These are phyloP conservation scores for Baudoinia panamericana DNA, from an alignment of 495 filamentous ascomycete genomes.

Conservation along the genomic window DNA sequence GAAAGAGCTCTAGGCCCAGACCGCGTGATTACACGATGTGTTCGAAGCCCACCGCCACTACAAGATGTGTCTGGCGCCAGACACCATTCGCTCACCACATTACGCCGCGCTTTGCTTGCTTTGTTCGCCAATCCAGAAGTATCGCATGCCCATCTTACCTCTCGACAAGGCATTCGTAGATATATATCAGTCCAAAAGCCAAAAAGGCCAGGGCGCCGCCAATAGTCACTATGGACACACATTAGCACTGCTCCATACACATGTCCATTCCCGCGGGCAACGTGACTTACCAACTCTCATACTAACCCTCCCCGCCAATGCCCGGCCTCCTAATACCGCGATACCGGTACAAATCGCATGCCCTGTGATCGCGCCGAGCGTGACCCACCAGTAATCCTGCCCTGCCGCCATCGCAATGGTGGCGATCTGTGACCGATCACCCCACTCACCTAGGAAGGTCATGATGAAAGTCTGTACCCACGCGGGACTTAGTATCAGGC, in stretches of 20 bases:
- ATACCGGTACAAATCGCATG: conserved; percentile 82
- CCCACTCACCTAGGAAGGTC: conserved; percentile 98
- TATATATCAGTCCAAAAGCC: conserved; percentile 79
- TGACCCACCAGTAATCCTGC: conserved; percentile 99
- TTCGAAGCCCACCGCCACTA: too few relatives aligned
- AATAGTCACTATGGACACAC: conserved; percentile 58
- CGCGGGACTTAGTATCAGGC: conserved; percentile 77
- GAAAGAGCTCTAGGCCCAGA: too few relatives aligned
- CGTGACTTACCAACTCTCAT: conserved; percentile 91
- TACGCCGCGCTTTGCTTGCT: too few relatives aligned
- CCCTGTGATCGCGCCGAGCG: conserved; percentile 71
- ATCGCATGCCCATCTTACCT: too few relatives aligned
- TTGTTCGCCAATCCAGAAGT: too few relatives aligned
- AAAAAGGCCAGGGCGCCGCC: conserved; percentile 90
- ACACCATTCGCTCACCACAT: too few relatives aligned
- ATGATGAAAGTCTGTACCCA: conserved; percentile 99
- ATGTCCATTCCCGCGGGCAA: too few relatives aligned
- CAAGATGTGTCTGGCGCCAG: too few relatives aligned
- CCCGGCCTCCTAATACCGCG: conserved; percentile 85
- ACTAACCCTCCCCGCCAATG: conserved; percentile 86
- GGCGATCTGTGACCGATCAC: conserved; percentile 92
- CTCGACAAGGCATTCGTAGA: conserved; percentile 44
- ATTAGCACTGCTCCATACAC: too few relatives aligned
- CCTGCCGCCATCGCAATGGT: conserved; percentile 98
- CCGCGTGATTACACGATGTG: too few relatives aligned